Evolutionary conservation across 1,284 basidiomycete genomes (phyloP), one percentile per base, ranked within the genome.

Genomic region (Ceratorhiza oryzae-sativae): DNA sequence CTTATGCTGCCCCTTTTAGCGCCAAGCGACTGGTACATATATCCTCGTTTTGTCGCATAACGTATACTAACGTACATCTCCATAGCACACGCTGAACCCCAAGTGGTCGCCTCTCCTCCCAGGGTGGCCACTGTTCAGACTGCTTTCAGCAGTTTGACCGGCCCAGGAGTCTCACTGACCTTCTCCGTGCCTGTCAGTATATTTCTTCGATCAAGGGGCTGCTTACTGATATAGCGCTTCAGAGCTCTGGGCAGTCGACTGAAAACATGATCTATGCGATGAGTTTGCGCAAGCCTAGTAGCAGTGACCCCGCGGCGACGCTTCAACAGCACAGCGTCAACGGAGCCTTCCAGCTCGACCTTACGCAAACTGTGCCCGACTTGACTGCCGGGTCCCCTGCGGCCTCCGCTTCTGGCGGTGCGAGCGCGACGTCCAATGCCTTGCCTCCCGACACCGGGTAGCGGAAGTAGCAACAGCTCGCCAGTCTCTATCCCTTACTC

Each of bases 11-110:
- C 30, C 56, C 1, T 20, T 27, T 42, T 13, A 68, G 63, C 32
- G 63, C 6, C n/a, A 56, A 45, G 51, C 63, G n/a, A 45, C 23
- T 45, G 49, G 63, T 68, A 42, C 46, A 49, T 8, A 42, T 45
- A 8, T 39, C 36, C 27, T 15, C n/a, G 10, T 9, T 10, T 25
- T 39, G 12, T 53, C 36, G 3, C 30, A 4, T 20, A 20, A 41
- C 13, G 23, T 27, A 32, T 42, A 10, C 48, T 73, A 12, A 73
- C 51, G 9, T 45, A n/a, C 18, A 15, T 58, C 20, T 25, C 25
- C 30, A 36, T 49, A 27, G 73, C 62, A 30, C 73, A 74, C 41
- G 39, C 60, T 36, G 49, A 62, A 49, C 73, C 73, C n/a, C 58
- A 61, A 25, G 71, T 72, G 30, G 63, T 70, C 1, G 34, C 55